Percentiles rank a stretch among this genome's conserved stretches.
Conservation (phyloP, 2,329 filamentous ascomycete species). For the Kalaharituber pfeilii region DNA sequence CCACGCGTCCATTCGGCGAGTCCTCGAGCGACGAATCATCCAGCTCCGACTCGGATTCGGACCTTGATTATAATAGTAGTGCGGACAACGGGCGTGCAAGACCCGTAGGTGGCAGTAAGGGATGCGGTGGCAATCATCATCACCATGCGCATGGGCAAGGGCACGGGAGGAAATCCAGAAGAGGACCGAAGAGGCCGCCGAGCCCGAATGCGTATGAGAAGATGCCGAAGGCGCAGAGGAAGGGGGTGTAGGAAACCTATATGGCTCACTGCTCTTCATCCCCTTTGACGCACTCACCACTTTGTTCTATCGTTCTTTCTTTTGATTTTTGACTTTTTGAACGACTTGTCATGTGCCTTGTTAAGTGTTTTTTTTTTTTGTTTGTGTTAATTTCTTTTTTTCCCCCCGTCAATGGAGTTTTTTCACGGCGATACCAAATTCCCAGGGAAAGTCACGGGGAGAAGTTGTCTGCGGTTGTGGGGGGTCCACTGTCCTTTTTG, state of each 20-base stretch:
- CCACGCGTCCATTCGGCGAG: constrained; percentile 62
- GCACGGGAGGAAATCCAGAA: constrained; percentile 25
- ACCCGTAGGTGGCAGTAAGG: constrained; percentile 23
- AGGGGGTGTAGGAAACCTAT: background rate
- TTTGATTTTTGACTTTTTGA: too few species aligned
- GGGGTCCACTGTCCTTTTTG: too few species aligned
- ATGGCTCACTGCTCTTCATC: background rate
- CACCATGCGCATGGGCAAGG: constrained; percentile 27
- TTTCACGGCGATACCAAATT: too few species aligned
- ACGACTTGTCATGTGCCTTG: too few species aligned
- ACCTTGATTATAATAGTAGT: constrained; percentile 24
- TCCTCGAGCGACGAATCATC: constrained; percentile 50
- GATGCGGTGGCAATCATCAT: constrained; percentile 26
- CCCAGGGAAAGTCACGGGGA: background rate
- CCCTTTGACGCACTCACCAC: too few species aligned
- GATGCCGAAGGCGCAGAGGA: constrained; percentile 36
- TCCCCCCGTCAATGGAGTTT: too few species aligned
- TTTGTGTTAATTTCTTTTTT: too few species aligned
- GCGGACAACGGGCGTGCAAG: constrained; percentile 32
- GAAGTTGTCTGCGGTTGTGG: too few species aligned
- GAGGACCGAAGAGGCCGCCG: constrained; percentile 30
- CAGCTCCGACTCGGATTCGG: constrained; percentile 34
- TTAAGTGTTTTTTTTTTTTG: background rate
- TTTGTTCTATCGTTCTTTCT: background rate
- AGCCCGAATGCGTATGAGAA: constrained; percentile 74